These are phyloP conservation scores for Curvularia sp. DNA, from an alignment of 2,329 filamentous ascomycete genomes.

Conservation along the genomic window DNA sequence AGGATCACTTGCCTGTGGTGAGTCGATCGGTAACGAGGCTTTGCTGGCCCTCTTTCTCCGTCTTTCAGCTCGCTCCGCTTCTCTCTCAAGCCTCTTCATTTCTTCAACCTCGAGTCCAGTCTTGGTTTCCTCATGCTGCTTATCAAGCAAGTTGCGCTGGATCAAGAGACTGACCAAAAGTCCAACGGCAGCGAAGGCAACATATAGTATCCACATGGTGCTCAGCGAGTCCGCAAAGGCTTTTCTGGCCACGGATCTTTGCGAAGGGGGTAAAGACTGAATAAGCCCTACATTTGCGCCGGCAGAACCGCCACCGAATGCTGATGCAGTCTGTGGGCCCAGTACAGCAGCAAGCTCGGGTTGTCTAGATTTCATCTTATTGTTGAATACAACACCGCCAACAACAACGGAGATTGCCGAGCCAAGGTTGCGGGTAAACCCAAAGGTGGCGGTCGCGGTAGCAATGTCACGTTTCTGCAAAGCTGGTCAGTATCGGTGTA, in stretches of 20 bases:
- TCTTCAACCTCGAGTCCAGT: constrained; percentile 56
- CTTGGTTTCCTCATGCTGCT: constrained; percentile 58
- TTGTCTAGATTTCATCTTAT: constrained; percentile 69
- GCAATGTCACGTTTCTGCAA: constrained; percentile 65
- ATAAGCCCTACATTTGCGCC: constrained; percentile 68
- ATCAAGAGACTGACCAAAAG: constrained; percentile 53
- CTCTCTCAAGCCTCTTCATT: constrained; percentile 48
- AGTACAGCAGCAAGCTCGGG: constrained; percentile 59
- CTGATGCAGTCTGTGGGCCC: constrained; percentile 58
- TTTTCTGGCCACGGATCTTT: constrained; percentile 53
- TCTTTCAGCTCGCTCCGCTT: constrained; percentile 42
- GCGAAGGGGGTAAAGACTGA: constrained; percentile 57
- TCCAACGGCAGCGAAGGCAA: constrained; percentile 51
- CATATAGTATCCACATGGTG: constrained; percentile 61
- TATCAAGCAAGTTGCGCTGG: constrained; percentile 52
- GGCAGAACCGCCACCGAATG: constrained; percentile 66
- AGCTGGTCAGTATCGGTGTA: constrained; percentile 22
- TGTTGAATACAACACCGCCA: constrained; percentile 81
- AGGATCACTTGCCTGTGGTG: constrained; percentile 12
- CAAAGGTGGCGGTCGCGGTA: constrained; percentile 71
- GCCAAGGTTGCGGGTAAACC: constrained; percentile 72
- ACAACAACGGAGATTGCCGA: constrained; percentile 74
- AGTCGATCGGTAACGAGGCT: constrained; percentile 26
- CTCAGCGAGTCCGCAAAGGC: constrained; percentile 56
- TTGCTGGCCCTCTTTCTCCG: constrained; percentile 38